Conservation (phyloP, 2,329 filamentous ascomycete genomes). For the Colletotrichum sidae region DNA sequence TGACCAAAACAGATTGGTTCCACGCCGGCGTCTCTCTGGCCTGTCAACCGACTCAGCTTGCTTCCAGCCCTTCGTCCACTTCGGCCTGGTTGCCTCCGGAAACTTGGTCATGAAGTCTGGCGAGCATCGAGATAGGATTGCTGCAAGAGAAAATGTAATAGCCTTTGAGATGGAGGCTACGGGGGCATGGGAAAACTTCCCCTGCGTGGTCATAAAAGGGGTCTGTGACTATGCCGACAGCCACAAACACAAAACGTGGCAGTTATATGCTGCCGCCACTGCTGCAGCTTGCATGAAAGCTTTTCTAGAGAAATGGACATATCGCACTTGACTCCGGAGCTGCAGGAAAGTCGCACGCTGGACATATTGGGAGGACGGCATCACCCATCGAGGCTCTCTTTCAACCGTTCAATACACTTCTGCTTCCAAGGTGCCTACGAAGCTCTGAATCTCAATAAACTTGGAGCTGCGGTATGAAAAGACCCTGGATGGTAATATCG, state of each 20-base stretch:
- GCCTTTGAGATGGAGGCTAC: slow-evolving; percentile 51
- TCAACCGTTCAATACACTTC: too few relatives aligned
- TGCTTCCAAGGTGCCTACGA: too few relatives aligned
- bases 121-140: slow-evolving; percentile 48
- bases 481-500: too few relatives aligned
- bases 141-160: slow-evolving; percentile 38
- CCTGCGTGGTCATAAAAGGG: slow-evolving; percentile 49
- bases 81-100: slow-evolving; percentile 52
- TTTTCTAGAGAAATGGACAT: slow-evolving; percentile 11
- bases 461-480: too few relatives aligned
- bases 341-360: too few relatives aligned
- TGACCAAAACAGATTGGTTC: slow-evolving; percentile 20
- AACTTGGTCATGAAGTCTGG: slow-evolving; percentile 52
- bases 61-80: slow-evolving; percentile 41
- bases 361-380: too few relatives aligned
- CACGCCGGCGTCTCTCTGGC: slow-evolving; percentile 3
- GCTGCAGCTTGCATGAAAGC: slow-evolving; percentile 47
- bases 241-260: slow-evolving; percentile 53
- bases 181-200: slow-evolving; percentile 45
- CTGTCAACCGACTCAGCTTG: neutral
- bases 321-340: neutral
- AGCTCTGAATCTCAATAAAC: too few relatives aligned
- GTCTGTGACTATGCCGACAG: slow-evolving; percentile 55
- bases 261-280: slow-evolving; percentile 51
- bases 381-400: too few relatives aligned